Percentiles rank a stretch among this genome's conserved stretches.
These are phyloP conservation scores for Camellia lanceoleosa DNA, from an alignment of 148 eudicot species.

Conservation along the genomic window DNA sequence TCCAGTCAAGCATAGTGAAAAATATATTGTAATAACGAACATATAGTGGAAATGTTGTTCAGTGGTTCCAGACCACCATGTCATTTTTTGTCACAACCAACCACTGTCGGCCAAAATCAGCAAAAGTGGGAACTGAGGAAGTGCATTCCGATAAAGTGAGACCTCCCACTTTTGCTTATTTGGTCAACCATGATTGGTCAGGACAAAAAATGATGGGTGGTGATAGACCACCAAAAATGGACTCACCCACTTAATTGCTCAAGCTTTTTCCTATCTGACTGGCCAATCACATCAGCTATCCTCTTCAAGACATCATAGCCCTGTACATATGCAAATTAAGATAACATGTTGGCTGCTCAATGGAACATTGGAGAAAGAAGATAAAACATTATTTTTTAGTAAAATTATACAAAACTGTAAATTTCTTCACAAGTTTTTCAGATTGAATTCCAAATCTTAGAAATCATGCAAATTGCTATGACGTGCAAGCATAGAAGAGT, in stretches of 20 bases:
- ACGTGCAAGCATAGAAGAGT: background rate
- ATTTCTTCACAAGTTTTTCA: background rate
- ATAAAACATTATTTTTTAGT: background rate
- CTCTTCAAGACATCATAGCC: constrained; percentile 92
- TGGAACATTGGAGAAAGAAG: background rate
- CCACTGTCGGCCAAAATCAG: too few relatives aligned
- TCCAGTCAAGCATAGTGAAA: constrained; percentile 7
- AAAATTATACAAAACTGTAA: background rate
- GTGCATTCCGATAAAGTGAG: too few relatives aligned
- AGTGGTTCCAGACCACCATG: too few relatives aligned
- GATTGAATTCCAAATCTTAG: background rate
- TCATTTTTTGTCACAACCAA: too few relatives aligned
- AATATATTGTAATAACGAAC: constrained; percentile 4
- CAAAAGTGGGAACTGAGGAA: too few relatives aligned
- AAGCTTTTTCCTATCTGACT: constrained; percentile 51
- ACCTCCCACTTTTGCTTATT: too few relatives aligned
- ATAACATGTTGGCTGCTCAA: constrained; percentile 6
- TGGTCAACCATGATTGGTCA: too few relatives aligned
- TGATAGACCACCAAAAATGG: too few relatives aligned
- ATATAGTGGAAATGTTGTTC: background rate
- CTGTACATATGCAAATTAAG: constrained; percentile 31
- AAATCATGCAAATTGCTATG: constrained; percentile 3
- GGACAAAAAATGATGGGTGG: too few relatives aligned
- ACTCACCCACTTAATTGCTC: constrained; percentile 93
- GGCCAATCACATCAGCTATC: constrained; percentile 78